Percentiles rank a stretch among this genome's conserved stretches.
phyloP scores from a whole-genome alignment of 1,284 basidiomycete genomes.

The Trichosporon asahii region DNA sequence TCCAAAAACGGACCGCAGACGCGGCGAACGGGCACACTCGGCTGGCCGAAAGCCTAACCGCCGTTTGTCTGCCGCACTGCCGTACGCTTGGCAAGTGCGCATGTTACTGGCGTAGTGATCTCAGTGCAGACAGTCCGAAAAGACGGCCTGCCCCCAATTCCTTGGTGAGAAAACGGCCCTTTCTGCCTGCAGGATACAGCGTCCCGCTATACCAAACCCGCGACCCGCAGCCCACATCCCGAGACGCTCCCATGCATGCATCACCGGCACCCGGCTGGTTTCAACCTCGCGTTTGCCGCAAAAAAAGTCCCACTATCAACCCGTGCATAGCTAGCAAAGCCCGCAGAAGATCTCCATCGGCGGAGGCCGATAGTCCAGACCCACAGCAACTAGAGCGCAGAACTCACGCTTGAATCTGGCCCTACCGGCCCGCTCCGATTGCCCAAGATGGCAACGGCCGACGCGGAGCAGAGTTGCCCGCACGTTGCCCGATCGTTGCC shows the following conservation, averaged over 20 bases:
- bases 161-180: too few species aligned
- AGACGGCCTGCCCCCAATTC: too few species aligned
- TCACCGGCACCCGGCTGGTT: background rate
- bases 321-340: background rate
- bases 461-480: background rate
- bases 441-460: background rate
- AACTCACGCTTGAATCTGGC: background rate
- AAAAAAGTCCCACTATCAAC: background rate
- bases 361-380: background rate
- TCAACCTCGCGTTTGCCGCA: background rate
- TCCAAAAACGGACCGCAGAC: background rate
- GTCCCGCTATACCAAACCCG: too few species aligned
- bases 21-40: background rate
- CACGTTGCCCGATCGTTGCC: background rate
- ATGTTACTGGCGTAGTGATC: too few species aligned
- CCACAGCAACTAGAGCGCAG: background rate
- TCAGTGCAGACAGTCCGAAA: too few species aligned
- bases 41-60: background rate
- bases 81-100: background rate
- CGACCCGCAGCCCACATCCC: background rate
- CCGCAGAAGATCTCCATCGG: background rate
- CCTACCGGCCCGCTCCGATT: background rate
- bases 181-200: too few species aligned
- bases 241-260: background rate
- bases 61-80: background rate